Base-by-base conservation (phyloP, 805 yeast genomes). In the Wickerhamomyces bovis region DNA sequence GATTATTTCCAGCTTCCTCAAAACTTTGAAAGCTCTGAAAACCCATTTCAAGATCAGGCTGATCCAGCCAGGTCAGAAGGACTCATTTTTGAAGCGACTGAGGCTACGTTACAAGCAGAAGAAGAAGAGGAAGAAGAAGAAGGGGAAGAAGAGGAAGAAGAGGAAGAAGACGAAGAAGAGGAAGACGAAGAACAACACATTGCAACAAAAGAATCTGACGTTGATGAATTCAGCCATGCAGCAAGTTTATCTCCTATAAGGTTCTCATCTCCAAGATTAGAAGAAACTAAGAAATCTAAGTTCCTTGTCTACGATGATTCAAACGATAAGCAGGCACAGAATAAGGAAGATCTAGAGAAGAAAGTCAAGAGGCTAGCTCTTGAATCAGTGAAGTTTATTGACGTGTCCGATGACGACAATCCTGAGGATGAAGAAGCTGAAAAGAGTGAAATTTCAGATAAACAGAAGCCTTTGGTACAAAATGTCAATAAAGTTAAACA, bases 291-390 rank as follows among this genome's bases (percentile, higher is more conserved):
- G n/a, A 49, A 44, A 28, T 25, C 33, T 1, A 47, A 40, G 33
- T 53, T 60, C 41, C 39, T 44, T 0, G 64, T 60, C 1, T 60
- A 51, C 39, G 54, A 53, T 41, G 63, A 59, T 35, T 51, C 53
- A 0, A 54, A 55, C 15, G 51, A 53, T 15, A 20, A 38, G 16
- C 47, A 46, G 10, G 35, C 19, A 4, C 26, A 31, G 6, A 44
- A 30, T 21, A 41, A 20, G 10, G 22, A 36, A 18, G 22, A 19
- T n/a, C 5, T 20, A 12, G 9, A 36, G 9, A 20, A 36, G 19
- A 36, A 36, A 36, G 39, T 19, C 9, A 36, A 20, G 20, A 13
- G 23, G 20, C 10, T 19, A 7, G 39, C 39, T 2, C 20, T 36
- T 36, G 39, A 19, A 19, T 19, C 23, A 19, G 38, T 20, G 20